Conservation (phyloP, 1,284 basidiomycete species). For the Ganoderma resinaceum region DNA sequence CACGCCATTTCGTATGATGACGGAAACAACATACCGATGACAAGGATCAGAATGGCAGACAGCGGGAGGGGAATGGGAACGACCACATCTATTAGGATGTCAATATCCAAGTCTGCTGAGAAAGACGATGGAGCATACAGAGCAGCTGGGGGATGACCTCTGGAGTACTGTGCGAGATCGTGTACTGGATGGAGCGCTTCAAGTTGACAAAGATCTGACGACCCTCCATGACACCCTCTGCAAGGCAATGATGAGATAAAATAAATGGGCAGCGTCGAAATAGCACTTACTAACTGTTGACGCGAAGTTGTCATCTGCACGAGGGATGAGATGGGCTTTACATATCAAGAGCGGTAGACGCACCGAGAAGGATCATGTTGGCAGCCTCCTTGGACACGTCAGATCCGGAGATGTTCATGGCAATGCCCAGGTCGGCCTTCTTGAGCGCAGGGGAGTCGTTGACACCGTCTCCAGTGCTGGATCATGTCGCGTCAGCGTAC, state of each 20-base stretch:
- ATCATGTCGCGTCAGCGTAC: neutral
- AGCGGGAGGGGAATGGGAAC: slow-evolving; percentile 72
- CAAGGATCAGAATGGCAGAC: slow-evolving; percentile 72
- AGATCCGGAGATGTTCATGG: slow-evolving; percentile 78
- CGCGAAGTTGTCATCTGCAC: slow-evolving; percentile 69
- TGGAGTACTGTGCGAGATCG: slow-evolving; percentile 71
- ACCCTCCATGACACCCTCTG: slow-evolving; percentile 72
- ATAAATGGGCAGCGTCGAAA: neutral
- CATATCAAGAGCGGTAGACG: slow-evolving; percentile 15
- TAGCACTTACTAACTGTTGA: slow-evolving; percentile 69
- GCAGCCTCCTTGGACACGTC: slow-evolving; percentile 79
- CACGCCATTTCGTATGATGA: neutral
- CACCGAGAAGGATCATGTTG: slow-evolving; percentile 74
- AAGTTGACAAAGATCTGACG: slow-evolving; percentile 74
- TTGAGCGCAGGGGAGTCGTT: slow-evolving; percentile 77
- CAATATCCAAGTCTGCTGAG: slow-evolving; percentile 1
- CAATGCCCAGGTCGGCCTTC: slow-evolving; percentile 76
- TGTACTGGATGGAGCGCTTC: slow-evolving; percentile 76
- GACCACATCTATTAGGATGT: slow-evolving; percentile 57
- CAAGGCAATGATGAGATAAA: slow-evolving; percentile 2
- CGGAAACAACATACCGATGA: slow-evolving; percentile 56
- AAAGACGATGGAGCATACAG: slow-evolving; percentile 46
- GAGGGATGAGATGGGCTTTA: slow-evolving; percentile 7
- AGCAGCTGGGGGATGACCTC: slow-evolving; percentile 73
- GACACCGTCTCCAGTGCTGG: slow-evolving; percentile 67